Evolutionary conservation across 2,329 filamentous ascomycete genomes (phyloP), one percentile per base, ranked within the genome.

Genomic region (Albophoma yamanashiensis): DNA sequence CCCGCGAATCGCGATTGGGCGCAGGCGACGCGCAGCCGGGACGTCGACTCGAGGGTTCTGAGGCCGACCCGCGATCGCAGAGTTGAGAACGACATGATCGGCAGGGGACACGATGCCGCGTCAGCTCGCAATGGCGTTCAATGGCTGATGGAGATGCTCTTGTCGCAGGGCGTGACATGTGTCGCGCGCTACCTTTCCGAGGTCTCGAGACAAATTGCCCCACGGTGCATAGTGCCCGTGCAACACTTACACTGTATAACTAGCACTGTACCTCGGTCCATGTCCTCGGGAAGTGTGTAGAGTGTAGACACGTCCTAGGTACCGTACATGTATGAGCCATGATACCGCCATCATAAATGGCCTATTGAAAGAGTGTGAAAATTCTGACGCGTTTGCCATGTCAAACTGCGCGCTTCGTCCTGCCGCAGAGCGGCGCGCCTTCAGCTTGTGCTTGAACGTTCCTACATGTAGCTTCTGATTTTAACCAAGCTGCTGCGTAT

Each of bases 111-210:
- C 60, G 58, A 55, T 43, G 55, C 60, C 53, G 56, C 58, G 59
- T 60, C 59, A 52, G 62, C 64, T 63, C 59, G 52, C 64, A 62
- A 63, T 63, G 58, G 60, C 58, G 59, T 45, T 55, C 43, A 56
- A 56, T 11, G 56, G 34, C 31, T 14, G 53, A 31, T 58, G 59
- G 27, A 17, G 45, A 38, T 56, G 31, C 9, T 55, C 42, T 36
- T 14, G 45, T 7, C 12, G 55, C 25, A 31, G 42, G 20, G 39
- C 4, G 25, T 12, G 20, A 57, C 27, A 57, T 20, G 45, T 47
- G 34, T 52, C 34, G 7, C 34, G 7, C 9, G 3, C 15, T 5
- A 11, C 3, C 9, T 2, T 45, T 55, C 34, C 7, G 34, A 36
- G 34, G 6, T 50, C 14, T 22, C n/a, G n/a, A 22, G 42, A 22